Evolutionary conservation across 306 rosid genomes (phyloP), one percentile per base, ranked within the genome.

Genomic region (Lathyrus tuberosus): DNA sequence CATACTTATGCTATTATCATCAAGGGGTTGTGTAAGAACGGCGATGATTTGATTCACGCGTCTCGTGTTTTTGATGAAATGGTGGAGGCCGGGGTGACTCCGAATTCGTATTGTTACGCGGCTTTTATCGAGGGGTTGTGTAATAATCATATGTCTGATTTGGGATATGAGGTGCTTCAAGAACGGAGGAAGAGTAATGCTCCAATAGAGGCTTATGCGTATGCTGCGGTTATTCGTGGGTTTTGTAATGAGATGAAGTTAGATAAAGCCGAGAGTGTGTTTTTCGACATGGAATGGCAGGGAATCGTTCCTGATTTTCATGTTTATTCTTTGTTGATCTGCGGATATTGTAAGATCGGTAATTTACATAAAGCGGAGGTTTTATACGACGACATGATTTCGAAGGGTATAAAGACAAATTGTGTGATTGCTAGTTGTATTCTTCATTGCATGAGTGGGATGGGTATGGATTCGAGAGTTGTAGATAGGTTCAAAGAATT

Each of bases 111-210:
- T 78, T 89, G 92, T 48, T 86, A 75, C 56, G 44, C 87, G 5
- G 62, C 87, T n/a, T 87, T 71, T 74, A 83, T 92, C 64, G 88
- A 86, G 71, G 98, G 96, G 69, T 78, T 92, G 49, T 92, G 98
- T 64, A 77, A 51, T 65, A 79, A 76, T 67, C 48, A 18, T 26
- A 52, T 61, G 64, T 73, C 98, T 12, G 84, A 62, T 80, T 46
- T 64, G 72, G 98, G 91, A 65, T 89, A 86, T 76, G 54, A 77
- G 63, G 73, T 84, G 37, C 87, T 92, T 14, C 81, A 73, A 69
- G 72, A 69, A 24, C 86, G 91, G 74, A 85, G 74, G 67, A 72
- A 15, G 48, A 71, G 41, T 14, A 81, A 80, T 65, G 82, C 62
- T 16, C 80, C 80, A 11, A 42, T 89, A 4, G 89, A 86, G 51